These are phyloP conservation scores for Lachnellula cervina DNA, from an alignment of 2,329 filamentous ascomycete genomes.

Conservation along the genomic window DNA sequence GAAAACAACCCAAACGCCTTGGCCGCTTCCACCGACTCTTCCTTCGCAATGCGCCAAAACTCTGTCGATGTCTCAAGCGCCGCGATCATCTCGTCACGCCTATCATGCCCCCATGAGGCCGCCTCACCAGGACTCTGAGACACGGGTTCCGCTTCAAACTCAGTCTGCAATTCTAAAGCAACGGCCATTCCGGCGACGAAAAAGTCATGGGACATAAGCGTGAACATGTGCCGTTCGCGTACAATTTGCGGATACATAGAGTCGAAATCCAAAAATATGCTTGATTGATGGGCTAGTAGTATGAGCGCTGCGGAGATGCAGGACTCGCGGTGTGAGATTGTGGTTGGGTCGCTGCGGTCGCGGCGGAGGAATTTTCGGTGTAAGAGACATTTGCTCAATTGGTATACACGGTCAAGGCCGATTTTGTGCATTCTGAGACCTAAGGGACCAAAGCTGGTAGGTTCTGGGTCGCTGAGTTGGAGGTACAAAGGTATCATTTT, in stretches of 20 bases:
- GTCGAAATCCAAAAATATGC: conserved; percentile 1
- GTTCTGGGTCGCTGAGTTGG: neutral
- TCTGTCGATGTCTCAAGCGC: conserved; percentile 7
- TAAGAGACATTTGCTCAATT: too few relatives aligned
- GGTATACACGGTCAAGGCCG: too few relatives aligned
- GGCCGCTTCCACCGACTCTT: conserved; percentile 11
- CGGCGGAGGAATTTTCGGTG: too few relatives aligned
- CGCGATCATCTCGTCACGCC: conserved; percentile 5
- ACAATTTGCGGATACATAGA: neutral
- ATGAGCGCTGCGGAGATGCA: conserved; percentile 8
- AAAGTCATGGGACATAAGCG: conserved; percentile 8
- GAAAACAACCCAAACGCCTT: conserved; percentile 15
- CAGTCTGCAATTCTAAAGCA: conserved; percentile 10
- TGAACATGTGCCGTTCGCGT: conserved; percentile 4
- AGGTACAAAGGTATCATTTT: neutral
- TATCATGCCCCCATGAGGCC: conserved; percentile 2
- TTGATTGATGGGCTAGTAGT: conserved; percentile 7
- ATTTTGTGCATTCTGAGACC: too few relatives aligned
- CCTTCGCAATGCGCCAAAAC: conserved; percentile 7
- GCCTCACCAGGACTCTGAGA: neutral
- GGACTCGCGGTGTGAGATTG: too few relatives aligned
- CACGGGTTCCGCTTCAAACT: neutral
- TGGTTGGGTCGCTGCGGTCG: too few relatives aligned
- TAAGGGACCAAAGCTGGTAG: too few relatives aligned
- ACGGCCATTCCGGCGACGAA: conserved; percentile 11